Percentiles rank a stretch among this genome's conserved stretches.
These are phyloP conservation scores for Sugiyamaella japonica DNA, from an alignment of 1,139 yeast species.

Conservation along the genomic window DNA sequence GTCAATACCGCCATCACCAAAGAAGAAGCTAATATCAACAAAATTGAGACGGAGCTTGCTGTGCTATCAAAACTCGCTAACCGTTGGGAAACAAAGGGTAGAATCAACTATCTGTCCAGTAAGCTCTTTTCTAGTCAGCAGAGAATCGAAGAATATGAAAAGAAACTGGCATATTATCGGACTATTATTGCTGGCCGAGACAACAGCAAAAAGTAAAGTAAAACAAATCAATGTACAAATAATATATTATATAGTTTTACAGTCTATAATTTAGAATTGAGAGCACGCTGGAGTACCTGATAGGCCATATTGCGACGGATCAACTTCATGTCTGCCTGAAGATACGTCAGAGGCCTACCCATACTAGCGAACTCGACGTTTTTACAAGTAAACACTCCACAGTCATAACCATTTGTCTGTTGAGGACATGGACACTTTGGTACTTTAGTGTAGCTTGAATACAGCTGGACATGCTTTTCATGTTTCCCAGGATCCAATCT, in stretches of 20 bases:
- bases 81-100: slow-evolving; percentile 52
- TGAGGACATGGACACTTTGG: slow-evolving; percentile 59
- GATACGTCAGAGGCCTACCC: slow-evolving; percentile 52
- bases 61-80: slow-evolving; percentile 53
- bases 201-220: background rate
- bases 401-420: slow-evolving; percentile 88
- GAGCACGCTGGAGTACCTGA: slow-evolving; percentile 35
- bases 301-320: slow-evolving; percentile 73
- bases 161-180: slow-evolving; percentile 30
- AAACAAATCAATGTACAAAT: background rate
- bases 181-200: slow-evolving; percentile 19
- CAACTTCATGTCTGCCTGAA: slow-evolving; percentile 67
- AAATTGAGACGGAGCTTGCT: slow-evolving; percentile 70
- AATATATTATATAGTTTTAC: background rate
- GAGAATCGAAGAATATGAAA: slow-evolving; percentile 49
- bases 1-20: slow-evolving; percentile 53
- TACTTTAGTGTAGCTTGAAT: slow-evolving; percentile 32
- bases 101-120: slow-evolving; percentile 63
- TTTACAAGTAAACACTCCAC: slow-evolving; percentile 92
- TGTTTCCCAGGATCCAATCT: slow-evolving; percentile 32
- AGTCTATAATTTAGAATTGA: slow-evolving; percentile 12
- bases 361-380: slow-evolving; percentile 62
- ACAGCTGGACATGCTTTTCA: slow-evolving; percentile 42
- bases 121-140: slow-evolving; percentile 54
- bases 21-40: slow-evolving; percentile 64